Evolutionary conservation across 1,284 basidiomycete species (phyloP), one percentile per base, ranked within the genome.

Genomic region (Melanopsichium pennsylvanicum): DNA sequence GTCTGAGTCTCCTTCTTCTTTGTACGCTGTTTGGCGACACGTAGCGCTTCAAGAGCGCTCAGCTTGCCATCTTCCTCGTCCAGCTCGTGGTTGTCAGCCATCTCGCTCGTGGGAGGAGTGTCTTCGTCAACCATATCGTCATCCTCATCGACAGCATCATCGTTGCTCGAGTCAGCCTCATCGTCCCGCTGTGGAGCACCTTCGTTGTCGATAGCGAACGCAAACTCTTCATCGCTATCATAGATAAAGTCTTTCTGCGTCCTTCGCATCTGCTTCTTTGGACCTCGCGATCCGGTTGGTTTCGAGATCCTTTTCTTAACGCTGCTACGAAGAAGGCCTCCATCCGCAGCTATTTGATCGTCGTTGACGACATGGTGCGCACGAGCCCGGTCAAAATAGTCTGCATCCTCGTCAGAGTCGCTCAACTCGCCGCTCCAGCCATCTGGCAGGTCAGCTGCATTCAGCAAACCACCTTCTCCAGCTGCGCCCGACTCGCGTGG

Each of bases 191-290:
- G n/a, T 25, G 37, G 52, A 7, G 36, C 37, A 8, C 41, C 31
- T 6, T 52, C 49, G 35, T 52, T 21, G 19, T 49, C 13, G 19
- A 64, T 41, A 10, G 67, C 71, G 29, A 73, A 70, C 7, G 67
- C 73, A 22, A 72, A 63, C 39, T 78, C 77, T 42, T 76, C 77
- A 54, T 79, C 75, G 33, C 74, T 76, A 52, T 79, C 74, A 27
- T 78, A 69, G 56, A 78, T 77, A 21, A 70, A 72, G 44, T 77
- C 75, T 38, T 74, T 60, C 37, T 63, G 47, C 11, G 41, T 63
- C 40, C 71, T 66, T 34, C 47, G 35, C 47, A 59, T 55, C 18
- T 48, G 58, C 60, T 60, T 63, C 16, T 52, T 43, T 11, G 55
- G 37, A 13, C 48, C 44, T 12, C 25, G 27, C 33, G 42, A 54